Base-by-base conservation (phyloP, 768 basidiomycete genomes). In the Phanerochaete sordida region DNA sequence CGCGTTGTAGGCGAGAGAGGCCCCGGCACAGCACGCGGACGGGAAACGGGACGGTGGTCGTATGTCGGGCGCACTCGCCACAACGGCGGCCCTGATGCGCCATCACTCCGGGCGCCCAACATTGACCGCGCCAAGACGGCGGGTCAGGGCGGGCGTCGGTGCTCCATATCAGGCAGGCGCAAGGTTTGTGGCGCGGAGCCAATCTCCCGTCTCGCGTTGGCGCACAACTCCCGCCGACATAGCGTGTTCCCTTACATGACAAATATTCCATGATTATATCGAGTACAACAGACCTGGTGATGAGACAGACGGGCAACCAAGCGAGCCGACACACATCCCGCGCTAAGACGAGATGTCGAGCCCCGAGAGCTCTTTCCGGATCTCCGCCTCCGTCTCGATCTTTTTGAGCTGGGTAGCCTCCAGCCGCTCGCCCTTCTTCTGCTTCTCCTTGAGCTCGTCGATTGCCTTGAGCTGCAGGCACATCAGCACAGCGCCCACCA, bases 351-450 rank as follows among this genome's bases (percentile, higher is more conserved):
- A 48, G 46, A 68, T 63, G 23, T 62, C 68, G 2, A 80, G 70
- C 26, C 66, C 64, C 12, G 78, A 71, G 50, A 98, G 84, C 76
- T 97, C 95, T 69, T 85, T 86, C 68, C 85, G 78, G 68, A 98
- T 93, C 61, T 90, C 90, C 9, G 71, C 81, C 74, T 98, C 95
- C 9, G 88, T 87, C 44, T 97, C 95, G 68, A 98, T 96, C 84
- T 99, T 99, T 84, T 90, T 91, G 66, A 96, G 77, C 74, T 99
- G 96, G 19, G 96, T 99, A 58, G 87, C 88, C 73, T 99, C 96
- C 30, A 99, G 81, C 57, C 88, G 84, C 72, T 98, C 95, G 0
- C 97, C 96, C 35, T 90, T 84, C 69, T 84, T 88, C 27, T 85
- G 83, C 77, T 95, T 94, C 65, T 91, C 92, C 78, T 98, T 98